Evolutionary conservation across 768 basidiomycete genomes (phyloP).

Genomic region (Solioccasus polychromus): DNA sequence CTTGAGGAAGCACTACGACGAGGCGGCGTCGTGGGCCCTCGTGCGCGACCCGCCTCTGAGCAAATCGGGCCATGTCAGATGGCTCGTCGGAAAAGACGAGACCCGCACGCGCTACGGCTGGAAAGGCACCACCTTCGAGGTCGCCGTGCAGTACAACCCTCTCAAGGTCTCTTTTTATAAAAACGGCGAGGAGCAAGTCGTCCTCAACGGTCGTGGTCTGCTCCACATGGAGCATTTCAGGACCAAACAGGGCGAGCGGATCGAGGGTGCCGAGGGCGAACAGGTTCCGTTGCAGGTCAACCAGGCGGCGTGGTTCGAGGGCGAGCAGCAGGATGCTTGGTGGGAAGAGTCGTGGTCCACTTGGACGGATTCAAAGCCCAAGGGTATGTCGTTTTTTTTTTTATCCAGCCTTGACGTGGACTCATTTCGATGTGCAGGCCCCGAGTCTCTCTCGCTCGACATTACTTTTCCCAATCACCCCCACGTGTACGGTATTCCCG

Average conservation of each 20-base stretch:
- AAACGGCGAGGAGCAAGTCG: slow-evolving; percentile 78
- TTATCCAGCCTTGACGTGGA: not conserved
- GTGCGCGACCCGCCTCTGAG: slow-evolving; percentile 67
- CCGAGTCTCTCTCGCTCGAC: slow-evolving; percentile 90
- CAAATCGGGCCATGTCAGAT: slow-evolving; percentile 44
- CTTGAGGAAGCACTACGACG: slow-evolving; percentile 83
- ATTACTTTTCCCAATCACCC: slow-evolving; percentile 90
- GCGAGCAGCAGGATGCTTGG: slow-evolving; percentile 74
- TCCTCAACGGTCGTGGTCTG: slow-evolving; percentile 84
- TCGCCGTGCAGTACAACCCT: slow-evolving; percentile 72
- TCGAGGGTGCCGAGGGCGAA: slow-evolving; percentile 38
- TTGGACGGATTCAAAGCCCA: slow-evolving; percentile 94
- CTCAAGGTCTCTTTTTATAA: slow-evolving; percentile 70
- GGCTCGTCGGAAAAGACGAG: slow-evolving; percentile 64
- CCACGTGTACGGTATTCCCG: slow-evolving; percentile 93
- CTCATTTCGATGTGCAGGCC: slow-evolving; percentile 52
- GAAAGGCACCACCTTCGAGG: slow-evolving; percentile 57
- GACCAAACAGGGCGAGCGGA: slow-evolving; percentile 46
- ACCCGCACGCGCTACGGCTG: slow-evolving; percentile 63
- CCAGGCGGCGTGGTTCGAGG: slow-evolving; percentile 81
- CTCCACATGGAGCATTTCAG: slow-evolving; percentile 99
- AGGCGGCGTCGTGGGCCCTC: slow-evolving; percentile 88
- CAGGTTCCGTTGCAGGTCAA: slow-evolving; percentile 57
- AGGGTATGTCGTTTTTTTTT: slow-evolving; percentile 52
- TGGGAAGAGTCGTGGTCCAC: slow-evolving; percentile 88